phyloP scores from a whole-genome alignment of 768 basidiomycete genomes.

The Russula sp. region DNA sequence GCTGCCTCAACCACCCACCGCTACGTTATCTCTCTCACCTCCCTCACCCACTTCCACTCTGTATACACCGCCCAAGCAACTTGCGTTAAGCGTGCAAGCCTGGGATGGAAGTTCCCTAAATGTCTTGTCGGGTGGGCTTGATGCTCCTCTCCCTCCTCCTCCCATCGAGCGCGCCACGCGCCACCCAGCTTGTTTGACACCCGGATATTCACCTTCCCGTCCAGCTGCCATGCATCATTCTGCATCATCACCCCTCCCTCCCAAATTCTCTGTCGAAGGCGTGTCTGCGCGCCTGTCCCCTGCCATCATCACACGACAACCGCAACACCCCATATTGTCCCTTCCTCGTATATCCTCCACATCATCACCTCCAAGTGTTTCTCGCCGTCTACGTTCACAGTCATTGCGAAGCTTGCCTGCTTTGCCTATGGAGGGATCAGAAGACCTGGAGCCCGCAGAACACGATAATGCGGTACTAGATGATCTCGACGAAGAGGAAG shows the following conservation, averaged over 20 bases:
- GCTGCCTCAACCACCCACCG: background rate
- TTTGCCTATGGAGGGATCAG: conserved; percentile 28
- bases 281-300: conserved; percentile 20
- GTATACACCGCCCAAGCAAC: background rate
- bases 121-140: background rate
- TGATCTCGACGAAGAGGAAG: conserved; percentile 28
- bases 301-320: conserved; percentile 22
- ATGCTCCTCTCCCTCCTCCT: background rate
- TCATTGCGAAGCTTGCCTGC: conserved; percentile 21
- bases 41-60: background rate
- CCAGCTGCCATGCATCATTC: background rate
- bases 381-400: conserved; percentile 9
- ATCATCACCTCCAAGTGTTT: background rate
- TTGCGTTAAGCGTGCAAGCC: background rate
- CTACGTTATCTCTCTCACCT: background rate
- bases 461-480: conserved; percentile 33
- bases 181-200: conserved; percentile 10
- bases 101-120: background rate
- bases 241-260: background rate
- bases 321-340: conserved; percentile 17
- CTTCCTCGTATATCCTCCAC: conserved; percentile 18
- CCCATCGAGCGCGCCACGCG: background rate
- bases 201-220: background rate
- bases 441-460: conserved; percentile 31
- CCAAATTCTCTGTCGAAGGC: conserved; percentile 17